Conservation (phyloP, 2,329 filamentous ascomycete genomes). For the Clarireedia hainanense region DNA sequence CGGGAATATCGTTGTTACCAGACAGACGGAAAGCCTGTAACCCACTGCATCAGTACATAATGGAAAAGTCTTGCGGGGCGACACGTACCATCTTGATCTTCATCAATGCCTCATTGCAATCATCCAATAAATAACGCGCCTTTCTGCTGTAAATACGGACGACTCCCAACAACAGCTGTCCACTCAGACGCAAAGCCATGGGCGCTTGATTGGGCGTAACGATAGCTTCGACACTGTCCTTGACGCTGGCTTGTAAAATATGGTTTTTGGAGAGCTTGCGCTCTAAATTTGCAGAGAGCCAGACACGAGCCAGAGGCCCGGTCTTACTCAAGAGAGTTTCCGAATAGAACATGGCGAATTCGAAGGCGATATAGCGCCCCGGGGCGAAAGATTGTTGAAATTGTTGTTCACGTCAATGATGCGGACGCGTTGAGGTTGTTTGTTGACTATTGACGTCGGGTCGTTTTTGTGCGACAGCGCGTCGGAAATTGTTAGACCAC, state of each 20-base stretch:
- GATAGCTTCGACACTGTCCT: conserved; percentile 91
- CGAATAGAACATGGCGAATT: conserved; percentile 83
- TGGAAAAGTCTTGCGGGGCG: neutral
- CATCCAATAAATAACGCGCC: conserved; percentile 89
- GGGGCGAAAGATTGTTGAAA: neutral
- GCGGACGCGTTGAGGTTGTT: neutral
- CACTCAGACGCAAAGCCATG: conserved; percentile 87
- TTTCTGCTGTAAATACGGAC: conserved; percentile 97
- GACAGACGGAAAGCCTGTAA: conserved; percentile 81
- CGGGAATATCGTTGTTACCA: conserved; percentile 92
- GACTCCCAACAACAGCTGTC: conserved; percentile 88
- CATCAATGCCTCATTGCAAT: conserved; percentile 94
- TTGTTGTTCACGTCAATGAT: neutral
- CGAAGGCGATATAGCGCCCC: neutral
- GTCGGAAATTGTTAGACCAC: neutral
- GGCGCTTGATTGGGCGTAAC: conserved; percentile 89
- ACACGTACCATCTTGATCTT: conserved; percentile 93
- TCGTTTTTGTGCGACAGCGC: neutral
- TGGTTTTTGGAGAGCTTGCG: conserved; percentile 97
- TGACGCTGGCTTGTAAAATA: conserved; percentile 88
- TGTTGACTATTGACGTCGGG: neutral
- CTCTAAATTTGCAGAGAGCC: conserved; percentile 96
- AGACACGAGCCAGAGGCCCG: conserved; percentile 92
- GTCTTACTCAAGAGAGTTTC: conserved; percentile 94
- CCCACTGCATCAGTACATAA: conserved; percentile 30